phyloP scores from a whole-genome alignment of 352 stramenopile species.

The Aphanomyces euteiches region DNA sequence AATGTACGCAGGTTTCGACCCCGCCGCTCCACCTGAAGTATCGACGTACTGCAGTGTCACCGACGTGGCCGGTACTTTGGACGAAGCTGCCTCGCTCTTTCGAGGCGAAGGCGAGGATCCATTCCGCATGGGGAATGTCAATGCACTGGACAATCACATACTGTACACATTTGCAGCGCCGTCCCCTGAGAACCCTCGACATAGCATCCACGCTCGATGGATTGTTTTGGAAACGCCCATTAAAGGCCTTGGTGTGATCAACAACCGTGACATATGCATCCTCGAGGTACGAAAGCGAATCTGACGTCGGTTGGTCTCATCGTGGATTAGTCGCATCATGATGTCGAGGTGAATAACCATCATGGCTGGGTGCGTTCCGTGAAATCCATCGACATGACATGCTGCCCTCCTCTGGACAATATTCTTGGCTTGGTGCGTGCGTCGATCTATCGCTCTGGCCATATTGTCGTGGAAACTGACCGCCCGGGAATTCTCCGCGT shows the following conservation, averaged over 20 bases:
- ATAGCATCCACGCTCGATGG: constrained; percentile 79
- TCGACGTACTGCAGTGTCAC: constrained; percentile 16
- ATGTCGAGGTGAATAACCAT: constrained; percentile 64
- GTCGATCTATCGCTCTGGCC: not conserved
- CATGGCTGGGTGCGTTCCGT: constrained; percentile 74
- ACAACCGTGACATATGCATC: constrained; percentile 77
- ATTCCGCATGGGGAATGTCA: constrained; percentile 31
- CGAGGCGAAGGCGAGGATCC: constrained; percentile 41
- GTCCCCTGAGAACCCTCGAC: constrained; percentile 59
- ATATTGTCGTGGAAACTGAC: constrained; percentile 24
- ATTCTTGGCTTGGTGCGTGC: constrained; percentile 59
- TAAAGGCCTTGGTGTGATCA: constrained; percentile 42
- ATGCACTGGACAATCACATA: constrained; percentile 68
- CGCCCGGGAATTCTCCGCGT: constrained; percentile 12
- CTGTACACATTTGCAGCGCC: constrained; percentile 48
- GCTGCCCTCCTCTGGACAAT: constrained; percentile 55
- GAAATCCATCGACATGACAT: constrained; percentile 74
- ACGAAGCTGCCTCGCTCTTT: constrained; percentile 84
- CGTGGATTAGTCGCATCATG: constrained; percentile 53
- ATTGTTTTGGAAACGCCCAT: constrained; percentile 64
- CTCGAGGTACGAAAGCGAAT: constrained; percentile 32
- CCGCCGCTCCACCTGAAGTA: not conserved
- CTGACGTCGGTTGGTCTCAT: not conserved
- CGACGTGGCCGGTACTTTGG: constrained; percentile 36
- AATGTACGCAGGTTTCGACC: not conserved